phyloP scores from a whole-genome alignment of 78 protist genomes.

The Mastigamoeba balamuthi region DNA sequence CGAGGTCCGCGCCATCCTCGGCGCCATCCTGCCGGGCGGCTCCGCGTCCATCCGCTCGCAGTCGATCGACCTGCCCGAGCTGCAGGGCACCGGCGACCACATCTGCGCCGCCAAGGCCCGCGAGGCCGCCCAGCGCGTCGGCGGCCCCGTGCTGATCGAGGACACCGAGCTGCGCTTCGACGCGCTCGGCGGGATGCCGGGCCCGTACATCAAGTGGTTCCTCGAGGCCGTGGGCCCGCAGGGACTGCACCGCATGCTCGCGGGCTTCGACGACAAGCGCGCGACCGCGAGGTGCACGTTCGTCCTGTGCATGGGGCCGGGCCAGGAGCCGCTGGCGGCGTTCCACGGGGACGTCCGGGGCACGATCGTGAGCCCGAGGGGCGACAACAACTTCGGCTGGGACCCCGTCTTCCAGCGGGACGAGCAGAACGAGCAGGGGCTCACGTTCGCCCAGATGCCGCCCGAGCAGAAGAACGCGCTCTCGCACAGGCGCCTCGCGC shows the following conservation, averaged over 20 bases:
- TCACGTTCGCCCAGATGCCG: constrained; percentile 48
- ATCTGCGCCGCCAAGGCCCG: neutral
- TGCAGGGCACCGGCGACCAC: neutral
- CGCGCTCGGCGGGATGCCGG: constrained; percentile 74
- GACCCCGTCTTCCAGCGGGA: constrained; percentile 35
- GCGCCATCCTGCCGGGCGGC: neutral
- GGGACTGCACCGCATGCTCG: neutral
- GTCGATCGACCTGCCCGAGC: neutral
- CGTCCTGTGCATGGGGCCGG: constrained; percentile 12
- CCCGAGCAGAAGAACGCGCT: constrained; percentile 27
- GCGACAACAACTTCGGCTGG: constrained; percentile 18
- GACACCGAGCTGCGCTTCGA: constrained; percentile 74
- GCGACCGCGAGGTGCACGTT: constrained; percentile 69
- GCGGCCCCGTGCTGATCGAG: constrained; percentile 52
- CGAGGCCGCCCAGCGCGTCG: neutral
- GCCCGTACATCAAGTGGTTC: constrained; percentile 72
- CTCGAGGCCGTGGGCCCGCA: constrained; percentile 39
- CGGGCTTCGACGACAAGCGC: constrained; percentile 23
- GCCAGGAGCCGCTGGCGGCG: neutral
- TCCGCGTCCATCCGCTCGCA: neutral
- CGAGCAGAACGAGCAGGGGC: neutral
- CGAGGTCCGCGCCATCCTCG: neutral
- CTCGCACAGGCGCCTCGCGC: constrained; percentile 35
- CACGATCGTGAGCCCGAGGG: constrained; percentile 26
- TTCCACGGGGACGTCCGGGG: constrained; percentile 15